Evolutionary conservation across 2,329 filamentous ascomycete genomes (phyloP), one percentile per base, ranked within the genome.

Genomic region (Phialophora macrospora): DNA sequence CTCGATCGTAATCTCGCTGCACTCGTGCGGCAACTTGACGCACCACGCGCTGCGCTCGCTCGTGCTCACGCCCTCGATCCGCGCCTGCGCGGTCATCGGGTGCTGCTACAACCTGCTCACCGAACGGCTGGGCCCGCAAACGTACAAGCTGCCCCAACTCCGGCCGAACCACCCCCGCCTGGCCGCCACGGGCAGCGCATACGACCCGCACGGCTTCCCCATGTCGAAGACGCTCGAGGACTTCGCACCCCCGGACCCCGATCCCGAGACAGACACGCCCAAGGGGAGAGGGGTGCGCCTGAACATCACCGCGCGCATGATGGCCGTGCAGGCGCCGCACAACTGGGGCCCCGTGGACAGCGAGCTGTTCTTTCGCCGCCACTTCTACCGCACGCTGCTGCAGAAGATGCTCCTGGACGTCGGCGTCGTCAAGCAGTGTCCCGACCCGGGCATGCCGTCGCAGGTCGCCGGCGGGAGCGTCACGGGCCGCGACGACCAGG

Each of bases 71-170:
- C 89, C 90, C 0, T 86, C 88, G 4, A 93, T 98, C 62, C 87
- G 88, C 34, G 92, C 93, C n/a, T 90, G 98, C 24, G 94, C 94
- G 64, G 93, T 99, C 75, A 92, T 99, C 66, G 95, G 95, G 55
- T 99, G 95, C 81, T 99, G 95, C 83, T 98, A 99, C 83, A 99
- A 99, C 73, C 87, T 98, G 5, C 81, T 98, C 72, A 97, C 94
- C 0, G 95, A 98, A 78, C 88, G 91, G 64, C 85, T 97, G 12
- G 91, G 92, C 0, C 91, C 93, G 1, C 90, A 92, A 20, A 93
- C 92, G 0, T 94, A 91, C 81, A 97, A 97, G 77, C 84, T 92
- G 22, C 89, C 92, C 1, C 86, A 87, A 56, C 84, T 94, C 41
- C 89, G 93, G 8, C 90, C 91, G 73, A 90, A 75, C 80, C 92